Evolutionary conservation across 345 rosid species (phyloP).

Genomic region (Citrus cavaleriei): DNA sequence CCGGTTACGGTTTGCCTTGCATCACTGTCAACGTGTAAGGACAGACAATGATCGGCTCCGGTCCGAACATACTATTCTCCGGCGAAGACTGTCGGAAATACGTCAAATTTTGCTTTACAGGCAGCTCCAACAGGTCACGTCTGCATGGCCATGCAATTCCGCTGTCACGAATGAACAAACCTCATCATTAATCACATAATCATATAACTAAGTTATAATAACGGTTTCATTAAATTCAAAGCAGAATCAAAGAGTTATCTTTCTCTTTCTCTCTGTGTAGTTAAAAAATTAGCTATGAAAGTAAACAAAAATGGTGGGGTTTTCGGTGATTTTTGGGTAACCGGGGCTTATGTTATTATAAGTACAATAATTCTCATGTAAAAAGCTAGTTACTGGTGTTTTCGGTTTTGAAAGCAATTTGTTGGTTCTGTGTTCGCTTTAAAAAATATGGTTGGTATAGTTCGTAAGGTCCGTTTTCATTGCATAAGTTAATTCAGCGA

Average conservation of each 20-base stretch:
- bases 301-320: conserved; percentile 13
- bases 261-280: conserved; percentile 10
- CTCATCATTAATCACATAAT: conserved; percentile 41
- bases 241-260: neutral
- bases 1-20: conserved; percentile 48
- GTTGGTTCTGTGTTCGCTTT: conserved; percentile 1
- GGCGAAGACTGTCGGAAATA: conserved; percentile 49
- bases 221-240: conserved; percentile 12
- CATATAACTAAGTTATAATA: neutral
- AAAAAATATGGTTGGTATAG: neutral
- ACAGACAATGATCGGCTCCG: conserved; percentile 60
- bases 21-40: conserved; percentile 36
- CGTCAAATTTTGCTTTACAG: conserved; percentile 43
- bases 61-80: conserved; percentile 48
- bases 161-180: conserved; percentile 37
- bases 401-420: conserved; percentile 12
- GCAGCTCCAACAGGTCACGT: conserved; percentile 51
- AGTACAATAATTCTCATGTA: conserved; percentile 6
- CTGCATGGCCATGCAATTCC: conserved; percentile 55
- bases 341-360: neutral
- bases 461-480: too few relatives aligned
- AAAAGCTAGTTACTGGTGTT: conserved; percentile 11
- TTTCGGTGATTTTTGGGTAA: conserved; percentile 16
- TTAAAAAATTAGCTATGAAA: conserved; percentile 5
- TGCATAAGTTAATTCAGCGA: neutral